These are phyloP conservation scores for Didymella segeticola DNA, from an alignment of 2,329 filamentous ascomycete species.

Conservation along the genomic window DNA sequence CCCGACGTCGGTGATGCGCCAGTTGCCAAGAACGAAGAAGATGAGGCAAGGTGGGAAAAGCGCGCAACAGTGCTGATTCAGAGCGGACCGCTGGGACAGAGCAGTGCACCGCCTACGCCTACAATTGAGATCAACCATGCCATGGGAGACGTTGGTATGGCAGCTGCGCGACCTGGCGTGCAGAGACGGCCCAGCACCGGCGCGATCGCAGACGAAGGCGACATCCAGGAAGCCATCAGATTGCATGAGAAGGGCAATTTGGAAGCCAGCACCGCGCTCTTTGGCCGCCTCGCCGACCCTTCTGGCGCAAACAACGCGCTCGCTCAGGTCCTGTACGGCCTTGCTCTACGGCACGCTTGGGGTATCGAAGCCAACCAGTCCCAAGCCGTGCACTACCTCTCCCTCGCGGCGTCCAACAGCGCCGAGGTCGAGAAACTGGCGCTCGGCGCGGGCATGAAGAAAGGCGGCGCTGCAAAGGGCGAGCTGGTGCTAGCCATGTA, in stretches of 20 bases:
- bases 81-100: slow-evolving; percentile 55
- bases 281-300: slow-evolving; percentile 82
- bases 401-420: slow-evolving; percentile 86
- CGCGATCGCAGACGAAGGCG: slow-evolving; percentile 46
- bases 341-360: slow-evolving; percentile 93
- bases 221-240: slow-evolving; percentile 94
- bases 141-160: slow-evolving; percentile 7
- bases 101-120: slow-evolving; percentile 39
- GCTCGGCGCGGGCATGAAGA: slow-evolving; percentile 84
- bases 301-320: slow-evolving; percentile 88
- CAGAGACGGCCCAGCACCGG: slow-evolving; percentile 20
- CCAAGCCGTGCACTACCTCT: slow-evolving; percentile 82
- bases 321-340: slow-evolving; percentile 93
- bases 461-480: slow-evolving; percentile 92
- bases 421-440: slow-evolving; percentile 86
- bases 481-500: slow-evolving; percentile 97
- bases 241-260: slow-evolving; percentile 87
- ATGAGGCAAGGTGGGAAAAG: slow-evolving; percentile 81
- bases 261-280: slow-evolving; percentile 80
- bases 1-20: slow-evolving; percentile 70
- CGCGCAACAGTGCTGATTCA: slow-evolving; percentile 87
- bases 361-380: slow-evolving; percentile 75
- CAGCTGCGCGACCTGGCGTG: neutral
- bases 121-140: slow-evolving; percentile 24
- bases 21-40: slow-evolving; percentile 52